Base-by-base conservation (phyloP, 2,329 filamentous ascomycete species). In the Diplodia scrobiculata region DNA sequence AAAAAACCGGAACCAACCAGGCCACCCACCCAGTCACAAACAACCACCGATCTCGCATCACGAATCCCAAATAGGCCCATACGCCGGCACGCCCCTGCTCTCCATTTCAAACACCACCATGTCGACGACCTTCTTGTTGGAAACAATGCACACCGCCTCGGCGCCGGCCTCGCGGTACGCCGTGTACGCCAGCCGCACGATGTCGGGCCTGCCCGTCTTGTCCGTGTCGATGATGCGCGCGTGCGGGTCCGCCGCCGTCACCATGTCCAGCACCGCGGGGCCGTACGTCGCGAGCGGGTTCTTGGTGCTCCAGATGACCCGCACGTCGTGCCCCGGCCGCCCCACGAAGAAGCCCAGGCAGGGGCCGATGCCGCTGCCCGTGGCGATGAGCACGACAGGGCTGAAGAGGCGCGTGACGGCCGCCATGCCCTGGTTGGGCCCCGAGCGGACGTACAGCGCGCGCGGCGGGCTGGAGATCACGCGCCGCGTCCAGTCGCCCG, bases 21-120 rank as follows among this genome's bases (percentile, higher is more conserved):
- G 17, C 29, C 55, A 32, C 29, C 29, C 29, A 32, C 7, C 29
- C 29, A 2, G 25, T 25, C 25, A 32, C 29, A 29, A 25, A 13
- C 14, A 9, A n/a, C 36, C 13, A 45, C 13, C 54, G 11, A 19
- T 21, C 13, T 11, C 17, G 38, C 38, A 66, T 79, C 73, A 87
- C 51, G 84, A 87, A 76, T 92, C 90, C 79, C 88, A 92, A 71
- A 92, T 90, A 9, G 90, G 88, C 9, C 90, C 90, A 77, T 84
- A 92, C 6, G 89, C 88, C 2, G 86, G 82, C 11, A 91, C 76
- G 0, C 89, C 88, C 65, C 87, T 81, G 45, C 81, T 82, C 77
- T 91, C 88, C 63, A 92, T 78, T 9, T 84, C 87, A 73, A 87
- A 89, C 0, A 92, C 89, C 1, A 92, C 82, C 78, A 86, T 85